phyloP scores from a whole-genome alignment of 768 basidiomycete species.

The Mycena olivaceomarginata region DNA sequence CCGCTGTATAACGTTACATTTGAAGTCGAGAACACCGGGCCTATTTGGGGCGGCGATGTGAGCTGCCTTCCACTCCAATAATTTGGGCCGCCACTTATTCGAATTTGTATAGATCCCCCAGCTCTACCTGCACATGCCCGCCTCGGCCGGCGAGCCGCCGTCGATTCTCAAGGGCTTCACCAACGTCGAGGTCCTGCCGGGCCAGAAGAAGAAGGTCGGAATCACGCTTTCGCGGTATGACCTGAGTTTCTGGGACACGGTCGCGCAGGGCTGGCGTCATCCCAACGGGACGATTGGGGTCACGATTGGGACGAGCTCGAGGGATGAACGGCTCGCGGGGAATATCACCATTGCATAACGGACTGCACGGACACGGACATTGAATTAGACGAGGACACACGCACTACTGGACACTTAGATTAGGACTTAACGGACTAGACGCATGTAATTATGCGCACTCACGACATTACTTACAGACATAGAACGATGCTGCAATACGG shows the following conservation, averaged over 20 bases:
- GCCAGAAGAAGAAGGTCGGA: constrained; percentile 66
- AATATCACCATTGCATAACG: constrained; percentile 46
- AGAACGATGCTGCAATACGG: too few species aligned
- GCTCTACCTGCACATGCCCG: constrained; percentile 83
- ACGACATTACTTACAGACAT: too few species aligned
- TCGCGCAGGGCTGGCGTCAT: constrained; percentile 83
- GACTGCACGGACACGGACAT: constrained; percentile 15
- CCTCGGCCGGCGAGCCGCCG: constrained; percentile 81
- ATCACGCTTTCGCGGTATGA: constrained; percentile 82
- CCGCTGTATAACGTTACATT: constrained; percentile 80
- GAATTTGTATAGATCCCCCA: constrained; percentile 74
- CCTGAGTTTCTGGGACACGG: constrained; percentile 86
- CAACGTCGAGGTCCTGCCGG: constrained; percentile 69
- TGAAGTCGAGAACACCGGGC: constrained; percentile 79
- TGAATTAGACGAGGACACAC: background rate
- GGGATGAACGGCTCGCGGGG: constrained; percentile 74
- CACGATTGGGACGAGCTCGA: constrained; percentile 81
- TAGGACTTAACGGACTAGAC: constrained; percentile 7
- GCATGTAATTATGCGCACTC: background rate
- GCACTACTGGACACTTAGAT: background rate
- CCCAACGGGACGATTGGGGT: constrained; percentile 79
- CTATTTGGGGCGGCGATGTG: constrained; percentile 79
- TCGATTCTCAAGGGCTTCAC: constrained; percentile 84
- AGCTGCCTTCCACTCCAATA: constrained; percentile 36
- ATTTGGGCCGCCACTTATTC: background rate